Evolutionary conservation across 2,329 filamentous ascomycete genomes (phyloP).

Genomic region (Celoporthe dispersa): DNA sequence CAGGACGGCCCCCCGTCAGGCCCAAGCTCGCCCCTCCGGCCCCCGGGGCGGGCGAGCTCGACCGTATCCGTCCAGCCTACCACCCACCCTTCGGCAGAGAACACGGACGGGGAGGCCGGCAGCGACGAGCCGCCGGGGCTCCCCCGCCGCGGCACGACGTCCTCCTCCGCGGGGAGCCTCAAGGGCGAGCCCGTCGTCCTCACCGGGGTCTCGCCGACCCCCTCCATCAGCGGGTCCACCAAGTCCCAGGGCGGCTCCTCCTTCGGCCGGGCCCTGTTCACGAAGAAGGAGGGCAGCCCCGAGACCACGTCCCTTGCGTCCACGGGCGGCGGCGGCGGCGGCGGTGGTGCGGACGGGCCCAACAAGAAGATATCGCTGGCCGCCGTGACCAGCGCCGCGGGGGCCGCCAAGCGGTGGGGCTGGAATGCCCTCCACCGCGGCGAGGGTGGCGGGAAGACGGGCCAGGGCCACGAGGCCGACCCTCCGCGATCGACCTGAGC

Average conservation of each 20-base stretch:
- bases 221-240: conserved; percentile 42
- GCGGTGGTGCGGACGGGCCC: conserved; percentile 34
- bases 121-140: conserved; percentile 36
- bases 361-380: conserved; percentile 56
- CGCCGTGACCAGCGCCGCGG: conserved; percentile 60
- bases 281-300: conserved; percentile 44
- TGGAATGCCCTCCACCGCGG: conserved; percentile 57
- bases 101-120: conserved; percentile 44
- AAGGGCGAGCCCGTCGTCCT: conserved; percentile 34
- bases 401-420: conserved; percentile 62
- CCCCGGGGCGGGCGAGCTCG: conserved; percentile 40
- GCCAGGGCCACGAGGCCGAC: conserved; percentile 29
- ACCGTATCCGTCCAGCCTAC: conserved; percentile 54
- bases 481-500: conserved; percentile 47
- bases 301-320: conserved; percentile 43
- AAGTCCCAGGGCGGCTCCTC: conserved; percentile 44
- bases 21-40: conserved; percentile 46
- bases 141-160: conserved; percentile 44
- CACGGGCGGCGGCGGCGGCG: conserved; percentile 36
- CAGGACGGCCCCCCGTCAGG: conserved; percentile 54
- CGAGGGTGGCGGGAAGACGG: conserved; percentile 41
- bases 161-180: conserved; percentile 41
- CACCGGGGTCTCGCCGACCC: conserved; percentile 39
- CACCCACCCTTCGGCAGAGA: conserved; percentile 53
- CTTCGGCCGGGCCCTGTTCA: conserved; percentile 47